Base-by-base conservation (phyloP, 768 basidiomycete species). In the Boletus coccyginus region DNA sequence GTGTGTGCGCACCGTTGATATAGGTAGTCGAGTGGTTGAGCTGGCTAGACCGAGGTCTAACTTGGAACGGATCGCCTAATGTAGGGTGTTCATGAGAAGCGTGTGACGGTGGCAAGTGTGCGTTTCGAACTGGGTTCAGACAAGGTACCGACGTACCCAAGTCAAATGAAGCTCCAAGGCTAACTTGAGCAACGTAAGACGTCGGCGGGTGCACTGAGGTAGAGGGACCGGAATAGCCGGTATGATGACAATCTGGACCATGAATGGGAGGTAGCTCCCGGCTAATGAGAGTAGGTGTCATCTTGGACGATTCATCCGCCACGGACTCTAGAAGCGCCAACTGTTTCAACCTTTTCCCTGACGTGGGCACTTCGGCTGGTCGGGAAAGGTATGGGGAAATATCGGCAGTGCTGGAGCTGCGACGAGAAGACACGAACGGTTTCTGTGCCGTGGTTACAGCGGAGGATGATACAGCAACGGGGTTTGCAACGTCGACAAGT, bases 241-340 rank as follows among this genome's bases (percentile, higher is more conserved):
- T 13, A 54, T 24, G 41, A 12, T 8, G 41, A 24, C 12, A 41
- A 46, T 63, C 62, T 7, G 39, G 49, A 39, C 46, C 31, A 3
- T 50, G 42, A 44, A 40, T 35, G 8, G 56, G 47, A 21, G 71
- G 60, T 21, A 71, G 58, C 31, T 74, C 66, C 35, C 60, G 61
- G 46, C 41, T 64, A 48, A 60, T 61, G 55, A 72, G 67, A 55
- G 65, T 73, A 55, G 82, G 77, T 27, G 82, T 78, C 77, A 85
- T 78, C 57, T 80, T 78, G 7, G 84, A 85, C 6, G 90, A 88
- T 67, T 92, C 88, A 62, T 86, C 83, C 0, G 84, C 87, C 36
- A 90, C 83, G 14, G 81, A 76, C 66, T 91, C 88, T 12, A 90
- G 74, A 56, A 91, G 74, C 3, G 88, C 88, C 27, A 87, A 75